Evolutionary conservation across 1,284 basidiomycete species (phyloP).

Genomic region (Rhodotorula sp.): DNA sequence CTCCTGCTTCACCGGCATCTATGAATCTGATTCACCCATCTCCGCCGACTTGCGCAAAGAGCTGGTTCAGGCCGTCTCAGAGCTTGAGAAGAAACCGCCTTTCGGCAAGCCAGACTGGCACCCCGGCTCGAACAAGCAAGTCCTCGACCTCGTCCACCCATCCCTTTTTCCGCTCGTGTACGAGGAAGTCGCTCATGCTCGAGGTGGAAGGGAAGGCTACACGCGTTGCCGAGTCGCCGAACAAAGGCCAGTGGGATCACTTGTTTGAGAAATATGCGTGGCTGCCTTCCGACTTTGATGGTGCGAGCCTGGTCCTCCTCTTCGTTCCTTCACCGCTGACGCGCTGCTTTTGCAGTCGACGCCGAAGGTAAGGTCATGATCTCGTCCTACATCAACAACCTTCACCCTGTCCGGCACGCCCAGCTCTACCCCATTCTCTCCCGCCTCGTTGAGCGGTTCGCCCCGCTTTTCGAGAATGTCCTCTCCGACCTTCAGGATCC

Average conservation of each 20-base stretch:
- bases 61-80: slow-evolving; percentile 34
- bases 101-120: slow-evolving; percentile 55
- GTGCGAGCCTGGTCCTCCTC: not conserved
- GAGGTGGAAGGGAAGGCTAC: too few relatives aligned
- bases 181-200: too few relatives aligned
- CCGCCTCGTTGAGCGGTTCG: slow-evolving; percentile 49
- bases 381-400: slow-evolving; percentile 57
- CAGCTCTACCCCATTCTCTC: slow-evolving; percentile 52
- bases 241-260: too few relatives aligned
- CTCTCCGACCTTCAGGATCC: slow-evolving; percentile 54
- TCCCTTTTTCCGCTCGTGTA: slow-evolving; percentile 49
- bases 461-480: slow-evolving; percentile 59
- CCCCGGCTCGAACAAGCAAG: slow-evolving; percentile 53
- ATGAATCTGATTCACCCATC: slow-evolving; percentile 27
- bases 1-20: slow-evolving; percentile 18
- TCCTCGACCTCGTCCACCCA: slow-evolving; percentile 56
- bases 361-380: slow-evolving; percentile 44
- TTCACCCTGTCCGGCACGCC: slow-evolving; percentile 52
- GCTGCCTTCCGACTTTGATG: slow-evolving; percentile 55
- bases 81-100: slow-evolving; percentile 51
- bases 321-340: not conserved
- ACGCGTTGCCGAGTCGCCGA: too few relatives aligned
- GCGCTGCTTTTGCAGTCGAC: slow-evolving; percentile 47
- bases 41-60: not conserved
- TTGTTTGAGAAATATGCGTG: slow-evolving; percentile 38